phyloP scores from a whole-genome alignment of 768 basidiomycete species.

The Tricholoma matsutake region DNA sequence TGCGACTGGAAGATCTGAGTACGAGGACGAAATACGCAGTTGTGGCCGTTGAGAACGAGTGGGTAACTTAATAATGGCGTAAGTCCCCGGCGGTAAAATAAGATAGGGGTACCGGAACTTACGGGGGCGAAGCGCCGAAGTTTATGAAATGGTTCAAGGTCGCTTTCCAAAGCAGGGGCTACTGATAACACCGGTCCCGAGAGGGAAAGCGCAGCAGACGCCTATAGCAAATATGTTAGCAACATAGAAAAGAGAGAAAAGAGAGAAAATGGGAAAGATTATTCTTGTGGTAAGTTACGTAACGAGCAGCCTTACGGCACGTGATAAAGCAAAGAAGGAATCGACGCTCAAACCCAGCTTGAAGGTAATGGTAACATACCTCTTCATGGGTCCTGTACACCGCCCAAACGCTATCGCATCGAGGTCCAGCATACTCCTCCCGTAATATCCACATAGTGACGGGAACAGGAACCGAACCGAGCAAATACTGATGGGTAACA shows the following conservation, averaged over 20 bases:
- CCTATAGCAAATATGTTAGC: conserved; percentile 37
- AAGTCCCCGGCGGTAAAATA: conserved; percentile 3
- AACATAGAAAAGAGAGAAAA: too few relatives aligned
- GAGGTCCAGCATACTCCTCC: conserved; percentile 27
- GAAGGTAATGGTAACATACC: conserved; percentile 36
- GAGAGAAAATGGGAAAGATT: neutral
- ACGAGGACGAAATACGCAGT: conserved; percentile 26
- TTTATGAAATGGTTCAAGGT: conserved; percentile 60
- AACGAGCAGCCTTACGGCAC: too few relatives aligned
- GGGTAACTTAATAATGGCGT: neutral
- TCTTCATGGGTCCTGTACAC: conserved; percentile 61
- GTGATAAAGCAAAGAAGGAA: neutral
- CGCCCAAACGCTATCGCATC: conserved; percentile 45
- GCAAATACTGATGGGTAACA: conserved; percentile 15
- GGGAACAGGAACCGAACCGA: conserved; percentile 31
- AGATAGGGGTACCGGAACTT: conserved; percentile 12
- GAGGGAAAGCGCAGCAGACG: conserved; percentile 50
- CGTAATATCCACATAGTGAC: conserved; percentile 48
- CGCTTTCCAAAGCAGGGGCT: conserved; percentile 56
- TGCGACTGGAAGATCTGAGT: conserved; percentile 24
- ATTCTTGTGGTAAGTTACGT: too few relatives aligned
- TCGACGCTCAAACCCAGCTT: neutral
- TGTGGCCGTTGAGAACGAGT: conserved; percentile 15
- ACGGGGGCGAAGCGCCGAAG: conserved; percentile 41
- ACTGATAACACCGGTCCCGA: conserved; percentile 45